Base-by-base conservation (phyloP, 208 protist species). In the Zelonia costaricensis region DNA sequence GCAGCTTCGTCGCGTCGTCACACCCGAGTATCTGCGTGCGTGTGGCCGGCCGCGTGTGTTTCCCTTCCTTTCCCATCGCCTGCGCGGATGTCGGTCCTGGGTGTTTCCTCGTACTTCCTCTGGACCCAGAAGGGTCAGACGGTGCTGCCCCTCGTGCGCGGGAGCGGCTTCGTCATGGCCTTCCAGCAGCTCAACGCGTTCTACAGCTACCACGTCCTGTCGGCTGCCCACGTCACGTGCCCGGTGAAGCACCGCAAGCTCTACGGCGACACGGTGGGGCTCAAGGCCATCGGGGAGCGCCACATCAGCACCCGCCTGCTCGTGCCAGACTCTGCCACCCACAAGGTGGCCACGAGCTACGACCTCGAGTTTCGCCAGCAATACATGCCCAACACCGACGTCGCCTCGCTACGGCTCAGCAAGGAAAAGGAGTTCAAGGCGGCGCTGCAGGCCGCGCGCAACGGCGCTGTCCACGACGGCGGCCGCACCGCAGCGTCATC, bases 121-220 rank as follows among this genome's bases (percentile, higher is more conserved):
- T 93, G 86, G 85, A 93, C 90, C 5, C 84, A 92, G 46, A 95
- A 95, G 63, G 90, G 90, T 1, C 76, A 77, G 38, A 95, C 90
- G 22, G 69, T 84, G 54, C 74, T 95, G 30, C 90, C 90, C 16
- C 62, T 95, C 10, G 82, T 92, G 25, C 86, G 90, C 2, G 90
- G 90, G 10, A 92, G 85, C 66, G 90, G 90, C 38, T 95, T 95
- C 53, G 55, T 92, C 23, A 66, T 93, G 13, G 42, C 57, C 12
- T 95, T 92, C 65, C 45, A 75, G 35, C 78, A 91, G 13, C 62
- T 82, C 23, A 73, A 82, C 51, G 62, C 80, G 35, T 95, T 95
- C 69, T 90, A 91, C 60, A 67, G 70, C 8, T 80, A 92, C 47
- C 90, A 95, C 62, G 73, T 95, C 47, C 38, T 95, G n/a, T 89